A percentile compares a stretch with the other conserved stretches of the same genome.
Evolutionary conservation across 2,329 filamentous ascomycete species (phyloP).

Genomic region (Arthroderma sp.): DNA sequence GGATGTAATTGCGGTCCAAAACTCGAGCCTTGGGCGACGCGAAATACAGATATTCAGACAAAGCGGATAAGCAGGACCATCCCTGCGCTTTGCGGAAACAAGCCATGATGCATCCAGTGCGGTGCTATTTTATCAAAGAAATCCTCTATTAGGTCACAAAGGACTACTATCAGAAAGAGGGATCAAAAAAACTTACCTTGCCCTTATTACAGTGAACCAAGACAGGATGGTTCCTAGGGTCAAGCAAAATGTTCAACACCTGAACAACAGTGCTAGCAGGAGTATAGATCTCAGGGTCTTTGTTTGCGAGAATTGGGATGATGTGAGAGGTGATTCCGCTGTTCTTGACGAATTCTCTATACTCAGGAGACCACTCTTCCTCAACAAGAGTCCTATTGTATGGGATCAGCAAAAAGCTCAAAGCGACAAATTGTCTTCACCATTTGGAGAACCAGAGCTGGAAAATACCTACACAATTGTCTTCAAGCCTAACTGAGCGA

Average conservation of each 20-base stretch:
- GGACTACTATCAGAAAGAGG: not conserved
- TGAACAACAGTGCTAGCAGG: constrained; percentile 54
- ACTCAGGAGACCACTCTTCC: constrained; percentile 43
- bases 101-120: constrained; percentile 79
- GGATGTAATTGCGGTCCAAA: constrained; percentile 22
- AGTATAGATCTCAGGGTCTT: constrained; percentile 56
- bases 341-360: constrained; percentile 49
- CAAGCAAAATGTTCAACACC: constrained; percentile 59
- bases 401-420: not conserved
- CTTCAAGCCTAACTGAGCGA: constrained; percentile 57
- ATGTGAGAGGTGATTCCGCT: constrained; percentile 61
- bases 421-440: not conserved
- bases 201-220: constrained; percentile 91
- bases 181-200: constrained; percentile 42
- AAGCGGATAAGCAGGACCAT: constrained; percentile 49
- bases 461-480: constrained; percentile 57
- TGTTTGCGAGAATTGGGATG: constrained; percentile 77
- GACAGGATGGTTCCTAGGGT: constrained; percentile 63
- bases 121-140: constrained; percentile 44
- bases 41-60: constrained; percentile 63
- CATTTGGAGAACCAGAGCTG: not conserved
- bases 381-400: constrained; percentile 48
- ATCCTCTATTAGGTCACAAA: not conserved
- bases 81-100: constrained; percentile 62
- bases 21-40: constrained; percentile 40